These are phyloP conservation scores for Akanthomyces lecanii DNA, from an alignment of 2,329 filamentous ascomycete species.

Conservation along the genomic window DNA sequence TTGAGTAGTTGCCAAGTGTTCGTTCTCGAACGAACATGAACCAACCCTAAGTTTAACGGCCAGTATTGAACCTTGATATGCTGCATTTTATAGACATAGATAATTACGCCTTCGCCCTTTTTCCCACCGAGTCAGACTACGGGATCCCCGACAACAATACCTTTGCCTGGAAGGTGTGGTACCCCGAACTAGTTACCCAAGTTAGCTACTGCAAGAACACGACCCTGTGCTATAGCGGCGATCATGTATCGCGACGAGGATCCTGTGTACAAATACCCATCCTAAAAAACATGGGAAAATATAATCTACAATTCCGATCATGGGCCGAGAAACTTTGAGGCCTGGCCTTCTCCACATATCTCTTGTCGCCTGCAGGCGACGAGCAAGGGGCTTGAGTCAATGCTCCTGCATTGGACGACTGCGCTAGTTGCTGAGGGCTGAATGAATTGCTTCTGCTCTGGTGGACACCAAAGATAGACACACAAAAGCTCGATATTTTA, in stretches of 20 bases:
- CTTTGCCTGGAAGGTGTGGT: too few relatives aligned
- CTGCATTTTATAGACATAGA: not conserved
- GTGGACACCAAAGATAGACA: not conserved
- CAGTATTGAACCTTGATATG: not conserved
- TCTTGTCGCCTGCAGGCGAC: not conserved
- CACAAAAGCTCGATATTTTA: not conserved
- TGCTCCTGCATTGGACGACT: conserved; percentile 1
- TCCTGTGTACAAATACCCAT: not conserved
- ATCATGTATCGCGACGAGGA: not conserved
- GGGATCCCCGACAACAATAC: too few relatives aligned
- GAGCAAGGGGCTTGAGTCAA: conserved; percentile 1
- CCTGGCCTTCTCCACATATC: not conserved
- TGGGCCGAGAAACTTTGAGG: not conserved
- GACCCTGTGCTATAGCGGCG: not conserved
- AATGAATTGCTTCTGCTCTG: not conserved
- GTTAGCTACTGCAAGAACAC: not conserved
- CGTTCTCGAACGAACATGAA: not conserved
- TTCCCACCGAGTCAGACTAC: too few relatives aligned
- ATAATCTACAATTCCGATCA: not conserved
- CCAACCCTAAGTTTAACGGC: not conserved
- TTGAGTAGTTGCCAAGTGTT: not conserved
- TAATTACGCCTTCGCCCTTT: too few relatives aligned
- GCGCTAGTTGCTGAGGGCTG: not conserved
- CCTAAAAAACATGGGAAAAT: not conserved
- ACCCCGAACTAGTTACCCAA: too few relatives aligned